Conservation (phyloP, 2,329 filamentous ascomycete species). For the Zalaria obscura region DNA sequence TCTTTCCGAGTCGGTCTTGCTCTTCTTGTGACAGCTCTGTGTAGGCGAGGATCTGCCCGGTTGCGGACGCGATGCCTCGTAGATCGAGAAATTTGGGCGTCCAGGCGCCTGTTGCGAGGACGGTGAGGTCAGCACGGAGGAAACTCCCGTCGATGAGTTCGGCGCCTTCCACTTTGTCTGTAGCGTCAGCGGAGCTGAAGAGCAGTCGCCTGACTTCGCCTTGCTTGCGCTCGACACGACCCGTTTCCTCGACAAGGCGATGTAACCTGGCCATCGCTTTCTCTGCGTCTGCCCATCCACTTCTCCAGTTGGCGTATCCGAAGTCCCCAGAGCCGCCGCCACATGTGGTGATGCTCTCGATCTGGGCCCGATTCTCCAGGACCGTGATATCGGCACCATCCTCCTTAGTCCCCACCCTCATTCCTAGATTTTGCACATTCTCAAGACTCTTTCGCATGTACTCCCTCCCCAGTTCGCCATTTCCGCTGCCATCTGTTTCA, state of each 20-base stretch:
- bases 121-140: slow-evolving; percentile 53
- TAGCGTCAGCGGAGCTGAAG: slow-evolving; percentile 14
- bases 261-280: slow-evolving; percentile 53
- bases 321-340: slow-evolving; percentile 19
- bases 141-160: slow-evolving; percentile 35
- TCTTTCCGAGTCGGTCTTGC: slow-evolving; percentile 46
- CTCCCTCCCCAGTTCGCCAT: slow-evolving; percentile 23
- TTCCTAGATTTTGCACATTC: slow-evolving; percentile 43
- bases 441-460: slow-evolving; percentile 48
- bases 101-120: slow-evolving; percentile 83
- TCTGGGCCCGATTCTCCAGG: slow-evolving; percentile 22
- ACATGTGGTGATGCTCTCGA: slow-evolving; percentile 22
- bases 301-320: slow-evolving; percentile 60
- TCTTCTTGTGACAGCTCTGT: slow-evolving; percentile 60
- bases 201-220: slow-evolving; percentile 33
- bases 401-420: slow-evolving; percentile 21
- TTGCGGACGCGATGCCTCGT: slow-evolving; percentile 60
- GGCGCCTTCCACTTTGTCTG: slow-evolving; percentile 40
- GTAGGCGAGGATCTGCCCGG: slow-evolving; percentile 71
- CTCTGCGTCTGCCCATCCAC: slow-evolving; percentile 72
- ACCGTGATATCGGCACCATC: slow-evolving; percentile 21
- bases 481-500: slow-evolving; percentile 22
- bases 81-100: slow-evolving; percentile 65
- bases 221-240: slow-evolving; percentile 35
- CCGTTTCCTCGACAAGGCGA: slow-evolving; percentile 36